Evolutionary conservation across 495 filamentous ascomycete genomes (phyloP), one percentile per base, ranked within the genome.

Genomic region (Penicillium samsonianum): DNA sequence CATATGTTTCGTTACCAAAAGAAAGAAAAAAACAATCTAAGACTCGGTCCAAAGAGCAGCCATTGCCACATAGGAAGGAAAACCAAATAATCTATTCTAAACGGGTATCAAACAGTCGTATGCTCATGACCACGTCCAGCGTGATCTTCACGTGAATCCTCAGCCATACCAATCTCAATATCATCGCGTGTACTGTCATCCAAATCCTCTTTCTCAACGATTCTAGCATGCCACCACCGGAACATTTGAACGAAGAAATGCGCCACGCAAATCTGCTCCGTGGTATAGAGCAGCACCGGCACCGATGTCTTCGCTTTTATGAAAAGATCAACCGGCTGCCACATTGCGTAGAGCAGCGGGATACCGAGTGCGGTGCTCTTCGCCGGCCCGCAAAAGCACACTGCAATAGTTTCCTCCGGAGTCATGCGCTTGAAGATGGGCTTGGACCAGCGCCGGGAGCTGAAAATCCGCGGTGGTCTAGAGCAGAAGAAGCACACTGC

Each of bases 321-420:
- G 43, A 74, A 77, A 17, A 81, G 70, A 55, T 82, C 78, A 12
- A 80, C 58, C 1, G 76, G 71, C 12, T 69, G 67, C 80, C 79
- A 84, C 80, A 84, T 82, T 9, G 80, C 74, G 58, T 80, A 78
- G 30, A 80, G 59, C 35, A 84, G 53, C 0, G 80, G 80, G 16
- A 84, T 80, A 2, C 80, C 81, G 3, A 83, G 64, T 11, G 77
- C 78, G 10, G 80, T 83, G 44, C 80, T 84, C 64, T 84, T 84
- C 22, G 81, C 80, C 1, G 81, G 80, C 1, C 77, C 80, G 55
- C 81, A 84, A 64, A 82, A 83, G 57, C 81, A 84, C 2, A 82
- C 75, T 7, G 80, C 80, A 55, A 83, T 75, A 1, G 81, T 76
- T 49, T 81, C 76, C 47, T 79, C 74, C 2, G 73, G 68, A 0